These are phyloP conservation scores for Pythium insidiosum DNA, from an alignment of 352 stramenopile genomes.

Conservation along the genomic window DNA sequence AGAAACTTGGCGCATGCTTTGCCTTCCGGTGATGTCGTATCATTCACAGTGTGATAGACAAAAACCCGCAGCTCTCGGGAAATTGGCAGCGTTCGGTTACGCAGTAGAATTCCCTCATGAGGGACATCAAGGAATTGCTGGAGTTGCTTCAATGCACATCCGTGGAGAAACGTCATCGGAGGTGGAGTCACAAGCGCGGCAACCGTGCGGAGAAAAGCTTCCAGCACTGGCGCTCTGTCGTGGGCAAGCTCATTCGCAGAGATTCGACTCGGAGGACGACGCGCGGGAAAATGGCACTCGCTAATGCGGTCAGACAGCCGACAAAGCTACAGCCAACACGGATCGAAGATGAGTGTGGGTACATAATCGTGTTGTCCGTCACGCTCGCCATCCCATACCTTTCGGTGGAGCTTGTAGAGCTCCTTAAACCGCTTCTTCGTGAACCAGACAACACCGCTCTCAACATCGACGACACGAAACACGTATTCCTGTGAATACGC, in stretches of 20 bases:
- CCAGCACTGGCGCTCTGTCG: slow-evolving; percentile 60
- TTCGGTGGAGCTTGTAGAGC: slow-evolving; percentile 75
- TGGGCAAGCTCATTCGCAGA: slow-evolving; percentile 50
- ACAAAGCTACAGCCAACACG: slow-evolving; percentile 29
- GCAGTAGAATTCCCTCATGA: slow-evolving; percentile 52
- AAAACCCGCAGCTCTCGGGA: slow-evolving; percentile 68
- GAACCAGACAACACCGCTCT: slow-evolving; percentile 82
- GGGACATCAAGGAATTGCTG: slow-evolving; percentile 79
- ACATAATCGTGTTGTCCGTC: neutral
- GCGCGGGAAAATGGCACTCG: slow-evolving; percentile 64
- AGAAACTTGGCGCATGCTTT: slow-evolving; percentile 76
- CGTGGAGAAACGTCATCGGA: slow-evolving; percentile 66
- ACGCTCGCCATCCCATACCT: slow-evolving; percentile 35
- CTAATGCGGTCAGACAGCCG: slow-evolving; percentile 56
- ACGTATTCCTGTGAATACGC: slow-evolving; percentile 78
- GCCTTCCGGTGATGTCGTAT: slow-evolving; percentile 65
- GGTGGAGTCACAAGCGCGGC: slow-evolving; percentile 68
- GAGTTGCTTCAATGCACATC: slow-evolving; percentile 66
- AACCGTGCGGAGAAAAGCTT: slow-evolving; percentile 68
- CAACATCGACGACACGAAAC: slow-evolving; percentile 77
- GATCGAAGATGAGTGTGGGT: neutral
- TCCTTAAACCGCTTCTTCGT: slow-evolving; percentile 77
- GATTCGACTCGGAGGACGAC: slow-evolving; percentile 43
- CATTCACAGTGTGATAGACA: slow-evolving; percentile 76
- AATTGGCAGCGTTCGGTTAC: slow-evolving; percentile 75